Evolutionary conservation across 441 rosid genomes (phyloP).

Genomic region (Capsella rubella): DNA sequence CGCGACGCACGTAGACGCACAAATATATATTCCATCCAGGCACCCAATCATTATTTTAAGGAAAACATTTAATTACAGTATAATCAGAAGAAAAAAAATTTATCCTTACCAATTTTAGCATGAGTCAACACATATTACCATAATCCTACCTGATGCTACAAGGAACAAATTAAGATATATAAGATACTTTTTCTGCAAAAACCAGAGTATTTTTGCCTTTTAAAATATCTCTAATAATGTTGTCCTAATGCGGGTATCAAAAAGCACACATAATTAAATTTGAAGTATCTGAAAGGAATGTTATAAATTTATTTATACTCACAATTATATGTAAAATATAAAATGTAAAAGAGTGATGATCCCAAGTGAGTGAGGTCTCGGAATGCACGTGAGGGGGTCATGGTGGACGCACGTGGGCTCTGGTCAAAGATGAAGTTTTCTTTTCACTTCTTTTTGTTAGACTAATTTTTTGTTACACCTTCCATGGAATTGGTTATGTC

Average conservation of each 20-base stretch:
- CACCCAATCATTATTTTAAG: neutral
- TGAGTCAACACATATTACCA: neutral
- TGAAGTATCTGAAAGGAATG: neutral
- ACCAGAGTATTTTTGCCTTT: too few species aligned
- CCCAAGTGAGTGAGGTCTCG: neutral
- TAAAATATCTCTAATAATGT: too few species aligned
- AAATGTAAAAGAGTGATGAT: neutral
- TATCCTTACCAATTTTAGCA: neutral
- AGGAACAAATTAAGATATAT: neutral
- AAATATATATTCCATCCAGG: neutral
- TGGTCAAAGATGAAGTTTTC: slow-evolving; percentile 29
- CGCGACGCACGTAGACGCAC: neutral
- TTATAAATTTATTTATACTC: neutral
- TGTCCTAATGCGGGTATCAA: neutral
- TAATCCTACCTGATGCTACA: too few species aligned
- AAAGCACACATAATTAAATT: neutral
- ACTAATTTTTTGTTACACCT: slow-evolving; percentile 12
- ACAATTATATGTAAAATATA: neutral
- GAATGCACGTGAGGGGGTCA: slow-evolving; percentile 25
- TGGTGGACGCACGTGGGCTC: slow-evolving; percentile 52
- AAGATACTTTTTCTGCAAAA: too few species aligned
- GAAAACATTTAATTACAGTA: neutral
- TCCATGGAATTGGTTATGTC: neutral
- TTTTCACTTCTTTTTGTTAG: neutral
- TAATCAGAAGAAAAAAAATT: neutral